phyloP scores from a whole-genome alignment of 306 rosid species.

The Morella rubra region DNA sequence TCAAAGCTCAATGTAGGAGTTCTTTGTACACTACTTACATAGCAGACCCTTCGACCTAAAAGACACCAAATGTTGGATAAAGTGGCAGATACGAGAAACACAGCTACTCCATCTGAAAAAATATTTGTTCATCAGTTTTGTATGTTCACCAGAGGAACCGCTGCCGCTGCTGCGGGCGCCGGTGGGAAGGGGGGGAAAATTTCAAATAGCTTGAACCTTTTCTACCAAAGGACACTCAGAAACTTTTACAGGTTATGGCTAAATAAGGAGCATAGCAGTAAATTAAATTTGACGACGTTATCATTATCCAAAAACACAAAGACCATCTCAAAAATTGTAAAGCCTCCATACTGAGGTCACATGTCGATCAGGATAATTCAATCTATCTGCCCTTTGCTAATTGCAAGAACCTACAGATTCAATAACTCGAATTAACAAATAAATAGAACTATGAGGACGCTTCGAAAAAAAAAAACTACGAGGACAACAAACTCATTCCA shows the following conservation, averaged over 20 bases:
- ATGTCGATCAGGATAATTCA: neutral
- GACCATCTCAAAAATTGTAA: too few relatives aligned
- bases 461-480: neutral
- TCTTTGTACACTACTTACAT: neutral
- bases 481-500: neutral
- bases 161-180: too few relatives aligned
- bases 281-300: neutral
- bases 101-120: neutral
- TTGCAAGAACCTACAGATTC: neutral
- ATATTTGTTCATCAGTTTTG: neutral
- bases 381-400: neutral
- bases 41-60: neutral
- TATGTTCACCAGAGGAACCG: too few relatives aligned
- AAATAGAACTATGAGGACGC: neutral
- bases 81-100: neutral
- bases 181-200: too few relatives aligned
- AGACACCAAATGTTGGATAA: neutral
- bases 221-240: neutral
- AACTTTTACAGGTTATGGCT: neutral
- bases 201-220: too few relatives aligned
- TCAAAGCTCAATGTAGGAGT: neutral
- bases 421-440: neutral
- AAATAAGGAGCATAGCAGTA: neutral
- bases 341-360: neutral
- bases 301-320: too few relatives aligned